Base-by-base conservation (phyloP, 441 rosid genomes). In the Populus hybrid region DNA sequence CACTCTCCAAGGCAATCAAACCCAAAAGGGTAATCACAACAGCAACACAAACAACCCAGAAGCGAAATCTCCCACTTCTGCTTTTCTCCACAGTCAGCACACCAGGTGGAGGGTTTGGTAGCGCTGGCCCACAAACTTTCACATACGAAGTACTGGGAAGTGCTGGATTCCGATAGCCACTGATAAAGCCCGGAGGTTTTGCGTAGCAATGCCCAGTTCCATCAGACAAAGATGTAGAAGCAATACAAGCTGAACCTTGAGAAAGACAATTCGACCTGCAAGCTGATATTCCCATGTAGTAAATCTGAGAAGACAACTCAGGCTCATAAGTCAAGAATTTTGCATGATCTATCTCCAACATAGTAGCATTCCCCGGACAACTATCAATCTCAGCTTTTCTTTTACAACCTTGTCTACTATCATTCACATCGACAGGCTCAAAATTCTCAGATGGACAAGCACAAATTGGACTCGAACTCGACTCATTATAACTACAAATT, bases 381-480 rank as follows among this genome's bases (percentile, higher is more conserved):
- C 83, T 83, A 68, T 71, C 84, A 35, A 91, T 74, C 84, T 90
- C 90, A 20, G 75, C 73, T 73, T 86, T 91, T 72, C 97, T 90
- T 77, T 76, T 89, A 74, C 98, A 93, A 7, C 97, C 98, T 77
- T 84, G 88, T 70, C 88, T 88, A 16, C 66, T 28, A 80, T 90
- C 93, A 71, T 81, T 80, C 45, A 36, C 85, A 86, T 93, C 91
- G 73, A 85, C 31, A 50, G 59, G 79, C 76, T 88, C 94, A 80
- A 93, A 93, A 83, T 93, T 92, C 79, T 72, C 83, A 74, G 92
- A 89, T 0, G 98, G 91, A 76, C 98, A 93, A 36, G 70, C 85
- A 29, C 94, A 93, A 74, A 83, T 40, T 1, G 98, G 93, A 68
- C 71, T 75, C 0, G 77, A 66, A 76, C 53, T 71, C 8, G 84